Percentiles rank a stretch among this genome's conserved stretches.
Conservation (phyloP, 2,329 filamentous ascomycete genomes). For the Fusarium albosuccineum region DNA sequence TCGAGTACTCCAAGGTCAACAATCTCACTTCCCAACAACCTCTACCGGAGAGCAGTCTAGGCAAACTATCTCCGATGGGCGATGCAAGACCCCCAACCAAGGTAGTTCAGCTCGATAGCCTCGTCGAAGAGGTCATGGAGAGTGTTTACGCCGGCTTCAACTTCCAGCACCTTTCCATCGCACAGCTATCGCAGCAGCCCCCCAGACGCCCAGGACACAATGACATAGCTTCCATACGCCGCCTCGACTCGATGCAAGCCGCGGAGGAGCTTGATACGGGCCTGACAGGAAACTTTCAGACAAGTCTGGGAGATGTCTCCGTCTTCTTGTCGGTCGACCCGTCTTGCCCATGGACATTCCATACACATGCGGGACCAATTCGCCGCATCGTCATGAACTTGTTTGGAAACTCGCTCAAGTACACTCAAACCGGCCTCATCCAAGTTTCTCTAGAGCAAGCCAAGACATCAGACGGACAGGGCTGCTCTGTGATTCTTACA, state of each 20-base stretch:
- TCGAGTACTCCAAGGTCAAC: conserved; percentile 69
- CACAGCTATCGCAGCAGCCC: conserved; percentile 27
- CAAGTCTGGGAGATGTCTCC: conserved; percentile 42
- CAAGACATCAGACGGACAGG: neutral
- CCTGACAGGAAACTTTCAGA: neutral
- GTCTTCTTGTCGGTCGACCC: conserved; percentile 56
- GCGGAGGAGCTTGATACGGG: conserved; percentile 37
- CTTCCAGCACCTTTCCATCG: conserved; percentile 49
- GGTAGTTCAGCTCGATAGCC: conserved; percentile 53
- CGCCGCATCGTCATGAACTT: conserved; percentile 72
- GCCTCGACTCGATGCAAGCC: conserved; percentile 59
- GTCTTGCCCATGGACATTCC: conserved; percentile 63
- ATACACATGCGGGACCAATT: conserved; percentile 65
- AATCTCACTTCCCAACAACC: conserved; percentile 43
- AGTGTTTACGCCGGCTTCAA: conserved; percentile 61
- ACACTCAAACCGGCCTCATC: conserved; percentile 58
- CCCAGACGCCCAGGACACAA: conserved; percentile 7
- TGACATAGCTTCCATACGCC: conserved; percentile 36
- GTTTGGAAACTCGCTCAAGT: conserved; percentile 73
- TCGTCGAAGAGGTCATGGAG: conserved; percentile 62
- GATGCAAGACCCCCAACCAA: neutral
- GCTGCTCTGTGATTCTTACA: conserved; percentile 52
- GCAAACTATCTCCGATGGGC: too few species aligned
- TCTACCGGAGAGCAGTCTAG: neutral
- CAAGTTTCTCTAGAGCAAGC: conserved; percentile 46